phyloP scores from a whole-genome alignment of 2,329 filamentous ascomycete species.

The Acarospora socialis region DNA sequence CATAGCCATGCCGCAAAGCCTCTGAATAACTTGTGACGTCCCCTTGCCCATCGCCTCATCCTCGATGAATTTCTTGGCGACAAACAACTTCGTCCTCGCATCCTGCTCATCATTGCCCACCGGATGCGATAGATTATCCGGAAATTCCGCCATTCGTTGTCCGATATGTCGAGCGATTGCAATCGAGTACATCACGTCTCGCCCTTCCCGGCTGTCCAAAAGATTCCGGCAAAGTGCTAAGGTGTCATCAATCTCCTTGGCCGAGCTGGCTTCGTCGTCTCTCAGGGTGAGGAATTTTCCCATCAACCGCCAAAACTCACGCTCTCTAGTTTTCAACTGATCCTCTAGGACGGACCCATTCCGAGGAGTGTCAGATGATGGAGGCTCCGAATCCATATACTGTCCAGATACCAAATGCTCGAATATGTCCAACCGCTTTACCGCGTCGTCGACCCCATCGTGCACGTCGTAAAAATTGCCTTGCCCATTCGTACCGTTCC shows the following conservation, averaged over 20 bases:
- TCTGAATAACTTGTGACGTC: slow-evolving; percentile 58
- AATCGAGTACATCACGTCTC: slow-evolving; percentile 82
- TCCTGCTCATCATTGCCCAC: slow-evolving; percentile 53
- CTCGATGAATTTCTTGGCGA: slow-evolving; percentile 56
- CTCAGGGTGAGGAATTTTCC: slow-evolving; percentile 56
- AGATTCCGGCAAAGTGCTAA: slow-evolving; percentile 53
- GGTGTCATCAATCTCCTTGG: slow-evolving; percentile 49
- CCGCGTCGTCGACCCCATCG: slow-evolving; percentile 43
- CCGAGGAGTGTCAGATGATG: slow-evolving; percentile 26
- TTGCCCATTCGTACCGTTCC: slow-evolving; percentile 20
- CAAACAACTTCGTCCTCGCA: slow-evolving; percentile 49
- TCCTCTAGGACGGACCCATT: slow-evolving; percentile 29
- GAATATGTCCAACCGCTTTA: slow-evolving; percentile 58
- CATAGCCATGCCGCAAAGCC: slow-evolving; percentile 53
- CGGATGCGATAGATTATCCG: slow-evolving; percentile 39
- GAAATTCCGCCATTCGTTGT: slow-evolving; percentile 46
- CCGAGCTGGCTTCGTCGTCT: slow-evolving; percentile 41
- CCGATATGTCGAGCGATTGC: slow-evolving; percentile 65
- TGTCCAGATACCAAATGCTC: slow-evolving; percentile 64
- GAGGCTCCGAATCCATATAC: slow-evolving; percentile 40
- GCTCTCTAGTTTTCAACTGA: slow-evolving; percentile 44
- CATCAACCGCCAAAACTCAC: slow-evolving; percentile 71
- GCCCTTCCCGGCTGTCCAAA: slow-evolving; percentile 68
- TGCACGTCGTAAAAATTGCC: slow-evolving; percentile 17
- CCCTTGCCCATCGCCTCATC: slow-evolving; percentile 52